phyloP scores from a whole-genome alignment of 163 green algal genomes.

The Prototheca wickerhamii region DNA sequence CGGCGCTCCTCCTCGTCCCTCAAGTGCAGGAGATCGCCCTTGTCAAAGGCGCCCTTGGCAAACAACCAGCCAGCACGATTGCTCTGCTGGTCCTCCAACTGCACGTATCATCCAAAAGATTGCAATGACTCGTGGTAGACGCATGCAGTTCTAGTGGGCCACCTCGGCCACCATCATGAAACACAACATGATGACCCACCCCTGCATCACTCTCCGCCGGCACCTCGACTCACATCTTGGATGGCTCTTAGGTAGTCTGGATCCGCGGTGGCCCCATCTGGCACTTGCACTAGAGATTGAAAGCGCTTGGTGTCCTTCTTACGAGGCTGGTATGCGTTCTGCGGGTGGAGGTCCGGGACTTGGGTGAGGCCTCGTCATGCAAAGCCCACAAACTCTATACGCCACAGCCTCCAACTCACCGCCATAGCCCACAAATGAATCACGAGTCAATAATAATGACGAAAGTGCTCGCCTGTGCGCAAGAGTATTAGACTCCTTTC shows the following conservation, averaged over 20 bases:
- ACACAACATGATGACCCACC: too few relatives aligned
- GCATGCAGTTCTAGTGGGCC: not conserved
- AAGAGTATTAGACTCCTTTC: too few relatives aligned
- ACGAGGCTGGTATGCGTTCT: not conserved
- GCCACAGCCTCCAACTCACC: not conserved
- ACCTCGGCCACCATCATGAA: constrained; percentile 1
- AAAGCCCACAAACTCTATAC: not conserved
- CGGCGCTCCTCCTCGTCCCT: constrained; percentile 11
- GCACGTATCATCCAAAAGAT: not conserved
- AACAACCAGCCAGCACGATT: constrained; percentile 7
- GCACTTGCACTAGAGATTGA: not conserved
- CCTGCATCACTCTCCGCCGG: too few relatives aligned
- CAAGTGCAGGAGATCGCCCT: constrained; percentile 16
- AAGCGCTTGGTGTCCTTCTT: constrained; percentile 6
- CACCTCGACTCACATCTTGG: not conserved
- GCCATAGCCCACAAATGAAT: not conserved
- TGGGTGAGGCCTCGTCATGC: not conserved
- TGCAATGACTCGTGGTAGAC: not conserved
- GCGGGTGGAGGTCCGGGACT: not conserved
- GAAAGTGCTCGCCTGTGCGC: too few relatives aligned
- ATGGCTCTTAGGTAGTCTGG: constrained; percentile 1
- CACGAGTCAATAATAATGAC: too few relatives aligned
- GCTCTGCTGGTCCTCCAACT: constrained; percentile 8
- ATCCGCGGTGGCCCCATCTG: not conserved
- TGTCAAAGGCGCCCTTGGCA: constrained; percentile 17